Evolutionary conservation across 768 basidiomycete species (phyloP), one percentile per base, ranked within the genome.

Genomic region (Russula earlei): DNA sequence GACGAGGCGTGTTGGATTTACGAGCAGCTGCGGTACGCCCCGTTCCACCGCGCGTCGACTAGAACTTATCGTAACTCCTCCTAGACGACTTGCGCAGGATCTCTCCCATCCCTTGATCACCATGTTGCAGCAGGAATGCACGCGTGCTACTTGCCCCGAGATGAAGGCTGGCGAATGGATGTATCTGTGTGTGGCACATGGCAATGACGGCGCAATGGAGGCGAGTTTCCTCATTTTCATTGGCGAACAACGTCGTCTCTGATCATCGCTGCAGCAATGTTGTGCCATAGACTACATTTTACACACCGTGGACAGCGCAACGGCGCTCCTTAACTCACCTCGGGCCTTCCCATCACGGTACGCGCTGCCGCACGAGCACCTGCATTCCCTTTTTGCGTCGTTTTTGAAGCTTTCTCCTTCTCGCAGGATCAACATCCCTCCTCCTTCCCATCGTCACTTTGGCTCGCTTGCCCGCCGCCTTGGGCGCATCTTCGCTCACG

Each of bases 151-250:
- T 10, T 99, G 95, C 74, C 91, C 93, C 1, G 86, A 95, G 71
- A 99, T 99, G 95, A 94, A 94, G 69, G 93, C 94, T n/a, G 91
- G 90, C 53, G 91, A 97, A 74, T 97, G 95, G 95, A 77, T 91
- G 27, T 98, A 96, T 70, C 73, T 97, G 6, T 98, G 95, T 63
- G 92, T 94, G 37, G 94, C 92, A 0, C 93, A 97, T 69, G 91
- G 90, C 20, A 89, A 84, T 64, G 88, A 89, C 55, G 85, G 85
- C 10, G 80, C 84, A 48, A 87, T 89, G 82, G 90, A 91, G 81
- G 89, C 88, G 63, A 44, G 78, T 65, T 33, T 19, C 12, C 2
- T 42, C 31, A 19, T 33, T 17, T 41, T 15, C 40, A 31, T 34
- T 3, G 25, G 34, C 17, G 27, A 22, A 33, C 19, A 41, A 15